phyloP scores from a whole-genome alignment of 2,329 filamentous ascomycete species.

The Pseudovirgaria hyperparasitica region DNA sequence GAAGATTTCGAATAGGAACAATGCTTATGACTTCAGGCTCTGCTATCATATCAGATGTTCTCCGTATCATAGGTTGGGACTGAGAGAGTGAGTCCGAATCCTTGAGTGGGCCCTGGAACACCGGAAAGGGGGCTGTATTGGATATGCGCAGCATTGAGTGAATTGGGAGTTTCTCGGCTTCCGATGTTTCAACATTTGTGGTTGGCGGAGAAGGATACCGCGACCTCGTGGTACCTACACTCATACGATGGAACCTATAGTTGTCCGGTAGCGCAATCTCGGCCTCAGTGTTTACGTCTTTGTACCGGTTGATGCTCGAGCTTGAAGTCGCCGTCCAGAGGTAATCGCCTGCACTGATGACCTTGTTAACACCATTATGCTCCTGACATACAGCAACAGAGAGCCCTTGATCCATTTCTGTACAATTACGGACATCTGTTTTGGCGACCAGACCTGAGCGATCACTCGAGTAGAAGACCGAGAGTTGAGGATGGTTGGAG shows the following conservation, averaged over 20 bases:
- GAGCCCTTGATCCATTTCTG: constrained; percentile 74
- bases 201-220: constrained; percentile 27
- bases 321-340: constrained; percentile 85
- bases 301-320: constrained; percentile 88
- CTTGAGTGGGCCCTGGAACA: constrained; percentile 36
- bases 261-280: constrained; percentile 48
- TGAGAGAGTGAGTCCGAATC: constrained; percentile 45
- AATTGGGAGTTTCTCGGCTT: constrained; percentile 52
- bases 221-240: constrained; percentile 31
- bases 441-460: constrained; percentile 90
- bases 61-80: constrained; percentile 37
- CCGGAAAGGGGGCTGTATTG: constrained; percentile 67
- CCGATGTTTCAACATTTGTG: constrained; percentile 19
- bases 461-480: constrained; percentile 90
- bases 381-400: constrained; percentile 88
- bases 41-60: constrained; percentile 43
- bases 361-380: constrained; percentile 63
- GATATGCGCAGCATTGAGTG: constrained; percentile 72
- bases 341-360: constrained; percentile 54
- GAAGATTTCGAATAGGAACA: constrained; percentile 28
- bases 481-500: constrained; percentile 73
- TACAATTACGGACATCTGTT: constrained; percentile 70
- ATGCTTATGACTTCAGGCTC: constrained; percentile 20
- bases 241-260: constrained; percentile 41
- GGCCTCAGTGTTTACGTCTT: constrained; percentile 66